These are phyloP conservation scores for Celoporthe dispersa DNA, from an alignment of 2,329 filamentous ascomycete species.

Conservation along the genomic window DNA sequence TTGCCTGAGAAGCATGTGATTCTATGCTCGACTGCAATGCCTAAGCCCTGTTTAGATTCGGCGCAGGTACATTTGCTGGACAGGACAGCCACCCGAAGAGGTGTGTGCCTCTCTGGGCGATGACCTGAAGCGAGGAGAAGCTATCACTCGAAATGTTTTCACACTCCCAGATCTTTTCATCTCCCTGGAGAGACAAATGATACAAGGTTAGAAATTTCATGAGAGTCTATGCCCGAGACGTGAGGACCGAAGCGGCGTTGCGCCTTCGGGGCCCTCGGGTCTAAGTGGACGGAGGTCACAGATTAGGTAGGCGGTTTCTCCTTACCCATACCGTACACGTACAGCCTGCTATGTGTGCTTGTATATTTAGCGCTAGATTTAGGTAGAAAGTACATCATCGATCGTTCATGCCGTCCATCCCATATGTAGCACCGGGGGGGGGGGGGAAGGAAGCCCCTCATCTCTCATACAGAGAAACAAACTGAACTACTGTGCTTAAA, in stretches of 20 bases:
- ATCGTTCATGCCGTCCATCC: background rate
- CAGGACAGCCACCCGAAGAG: background rate
- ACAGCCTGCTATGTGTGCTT: background rate
- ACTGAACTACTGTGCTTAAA: background rate
- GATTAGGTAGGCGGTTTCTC: background rate
- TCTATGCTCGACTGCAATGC: background rate
- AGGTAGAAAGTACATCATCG: background rate
- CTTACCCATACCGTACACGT: background rate
- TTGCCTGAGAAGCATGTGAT: background rate
- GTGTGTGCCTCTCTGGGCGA: background rate
- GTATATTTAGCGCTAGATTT: background rate
- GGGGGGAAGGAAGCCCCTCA: background rate
- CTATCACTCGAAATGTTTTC: background rate
- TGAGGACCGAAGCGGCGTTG: background rate
- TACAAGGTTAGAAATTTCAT: background rate
- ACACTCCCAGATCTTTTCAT: background rate
- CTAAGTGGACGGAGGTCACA: background rate
- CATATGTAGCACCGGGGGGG: background rate
- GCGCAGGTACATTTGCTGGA: no score
- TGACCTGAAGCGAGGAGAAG: background rate
- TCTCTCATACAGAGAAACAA: background rate
- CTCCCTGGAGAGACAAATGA: background rate
- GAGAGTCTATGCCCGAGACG: background rate
- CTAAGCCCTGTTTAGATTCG: background rate
- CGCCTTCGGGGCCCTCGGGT: background rate